Percentiles rank a stretch among this genome's conserved stretches.
These are phyloP conservation scores for Raphanus hybrid DNA, from an alignment of 441 rosid genomes.

Conservation along the genomic window DNA sequence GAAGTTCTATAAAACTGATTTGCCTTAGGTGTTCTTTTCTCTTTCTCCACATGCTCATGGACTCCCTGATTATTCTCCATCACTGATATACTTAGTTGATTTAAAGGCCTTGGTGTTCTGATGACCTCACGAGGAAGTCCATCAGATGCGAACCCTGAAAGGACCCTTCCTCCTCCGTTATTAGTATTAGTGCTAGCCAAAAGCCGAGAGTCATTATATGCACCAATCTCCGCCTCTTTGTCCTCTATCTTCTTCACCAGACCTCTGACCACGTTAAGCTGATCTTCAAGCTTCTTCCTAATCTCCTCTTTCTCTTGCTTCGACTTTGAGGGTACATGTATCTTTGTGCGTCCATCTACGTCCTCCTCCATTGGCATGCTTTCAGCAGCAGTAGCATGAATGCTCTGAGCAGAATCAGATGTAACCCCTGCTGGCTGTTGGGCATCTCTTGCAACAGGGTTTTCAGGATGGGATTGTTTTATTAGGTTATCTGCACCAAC, in stretches of 20 bases:
- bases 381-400: conserved; percentile 42
- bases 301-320: conserved; percentile 67
- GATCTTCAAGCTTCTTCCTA: conserved; percentile 72
- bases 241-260: conserved; percentile 85
- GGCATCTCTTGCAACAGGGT: conserved; percentile 35
- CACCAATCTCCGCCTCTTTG: conserved; percentile 63
- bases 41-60: conserved; percentile 81
- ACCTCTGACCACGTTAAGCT: conserved; percentile 72
- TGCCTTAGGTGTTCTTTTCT: conserved; percentile 97
- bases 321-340: conserved; percentile 57
- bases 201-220: conserved; percentile 45
- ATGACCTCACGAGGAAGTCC: conserved; percentile 57
- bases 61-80: conserved; percentile 71
- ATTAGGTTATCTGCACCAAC: conserved; percentile 31
- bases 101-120: conserved; percentile 72
- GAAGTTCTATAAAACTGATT: conserved; percentile 92
- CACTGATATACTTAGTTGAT: conserved; percentile 71
- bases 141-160: conserved; percentile 64
- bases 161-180: conserved; percentile 62
- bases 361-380: conserved; percentile 53
- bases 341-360: conserved; percentile 51
- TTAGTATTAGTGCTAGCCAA: conserved; percentile 48
- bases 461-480: conserved; percentile 20
- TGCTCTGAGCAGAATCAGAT: conserved; percentile 35
- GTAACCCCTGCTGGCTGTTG: conserved; percentile 13